Evolutionary conservation across 768 basidiomycete genomes (phyloP).

Genomic region (Xerocomellus chrysenteron): DNA sequence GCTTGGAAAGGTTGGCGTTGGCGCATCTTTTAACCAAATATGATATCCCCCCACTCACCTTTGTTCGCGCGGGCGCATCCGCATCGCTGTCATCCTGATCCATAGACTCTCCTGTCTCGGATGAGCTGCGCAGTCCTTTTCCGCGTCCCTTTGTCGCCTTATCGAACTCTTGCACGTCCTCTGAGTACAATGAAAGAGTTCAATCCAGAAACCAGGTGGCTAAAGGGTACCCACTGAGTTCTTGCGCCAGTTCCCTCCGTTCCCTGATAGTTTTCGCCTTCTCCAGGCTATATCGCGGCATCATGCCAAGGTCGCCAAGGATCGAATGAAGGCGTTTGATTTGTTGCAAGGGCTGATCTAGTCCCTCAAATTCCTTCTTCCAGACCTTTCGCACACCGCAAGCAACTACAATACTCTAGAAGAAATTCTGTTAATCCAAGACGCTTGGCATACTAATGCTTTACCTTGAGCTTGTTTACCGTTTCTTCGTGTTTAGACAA

Average conservation of each 20-base stretch:
- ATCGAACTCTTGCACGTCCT: constrained; percentile 75
- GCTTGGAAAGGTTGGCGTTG: constrained; percentile 24
- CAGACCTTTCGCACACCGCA: constrained; percentile 80
- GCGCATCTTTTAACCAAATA: not conserved
- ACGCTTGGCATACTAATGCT: not conserved
- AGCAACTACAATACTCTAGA: constrained; percentile 63
- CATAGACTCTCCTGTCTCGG: constrained; percentile 26
- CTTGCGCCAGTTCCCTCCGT: constrained; percentile 73
- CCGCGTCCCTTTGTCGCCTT: constrained; percentile 39
- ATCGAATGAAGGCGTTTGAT: constrained; percentile 64
- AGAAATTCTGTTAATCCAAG: not conserved
- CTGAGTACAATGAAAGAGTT: constrained; percentile 35
- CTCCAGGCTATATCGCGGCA: constrained; percentile 70
- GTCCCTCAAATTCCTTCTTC: constrained; percentile 67
- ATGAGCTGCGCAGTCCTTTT: constrained; percentile 11
- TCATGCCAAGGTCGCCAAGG: constrained; percentile 76
- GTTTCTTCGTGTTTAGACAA: constrained; percentile 66
- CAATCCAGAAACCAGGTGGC: not conserved
- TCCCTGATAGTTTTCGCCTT: constrained; percentile 76
- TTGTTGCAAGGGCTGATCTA: constrained; percentile 58
- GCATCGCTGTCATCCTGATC: constrained; percentile 36
- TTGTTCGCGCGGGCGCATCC: constrained; percentile 37
- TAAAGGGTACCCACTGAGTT: constrained; percentile 56
- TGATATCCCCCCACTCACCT: constrained; percentile 39
- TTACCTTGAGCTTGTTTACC: constrained; percentile 73